phyloP scores from a whole-genome alignment of 140 eudicot genomes.

The Anethum foeniculum region DNA sequence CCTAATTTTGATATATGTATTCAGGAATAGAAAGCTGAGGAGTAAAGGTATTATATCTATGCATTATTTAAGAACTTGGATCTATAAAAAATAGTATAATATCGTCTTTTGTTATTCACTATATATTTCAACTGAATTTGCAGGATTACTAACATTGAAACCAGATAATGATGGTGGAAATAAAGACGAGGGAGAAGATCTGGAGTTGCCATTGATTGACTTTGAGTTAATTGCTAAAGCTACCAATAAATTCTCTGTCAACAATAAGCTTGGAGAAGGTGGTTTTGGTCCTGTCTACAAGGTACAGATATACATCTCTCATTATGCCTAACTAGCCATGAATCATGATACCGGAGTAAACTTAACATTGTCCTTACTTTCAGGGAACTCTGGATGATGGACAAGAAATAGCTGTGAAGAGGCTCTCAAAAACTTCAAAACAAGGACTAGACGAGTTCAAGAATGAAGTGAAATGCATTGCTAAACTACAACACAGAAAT shows the following conservation, averaged over 20 bases:
- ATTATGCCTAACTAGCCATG: not conserved
- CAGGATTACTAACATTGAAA: not conserved
- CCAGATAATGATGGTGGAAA: not conserved
- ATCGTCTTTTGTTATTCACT: not conserved
- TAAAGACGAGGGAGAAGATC: not conserved
- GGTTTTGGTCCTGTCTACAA: constrained; percentile 8
- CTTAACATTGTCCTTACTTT: not conserved
- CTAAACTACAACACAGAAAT: constrained; percentile 36
- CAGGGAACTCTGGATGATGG: constrained; percentile 11
- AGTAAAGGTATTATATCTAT: not conserved
- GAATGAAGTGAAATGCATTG: constrained; percentile 30
- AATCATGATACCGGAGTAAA: not conserved
- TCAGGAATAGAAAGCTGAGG: constrained; percentile 5
- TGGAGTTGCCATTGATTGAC: constrained; percentile 6
- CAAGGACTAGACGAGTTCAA: constrained; percentile 16
- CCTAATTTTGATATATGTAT: constrained; percentile 8
- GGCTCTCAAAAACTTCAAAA: constrained; percentile 9
- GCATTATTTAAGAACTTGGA: not conserved
- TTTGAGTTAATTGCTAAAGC: not conserved
- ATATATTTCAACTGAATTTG: not conserved
- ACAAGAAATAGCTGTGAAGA: constrained; percentile 6
- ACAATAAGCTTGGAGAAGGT: constrained; percentile 10
- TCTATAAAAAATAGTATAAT: not conserved
- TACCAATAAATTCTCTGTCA: not conserved
- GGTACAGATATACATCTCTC: not conserved